Evolutionary conservation across 345 rosid species (phyloP), one percentile per base, ranked within the genome.

Genomic region (Syzygium jambos): DNA sequence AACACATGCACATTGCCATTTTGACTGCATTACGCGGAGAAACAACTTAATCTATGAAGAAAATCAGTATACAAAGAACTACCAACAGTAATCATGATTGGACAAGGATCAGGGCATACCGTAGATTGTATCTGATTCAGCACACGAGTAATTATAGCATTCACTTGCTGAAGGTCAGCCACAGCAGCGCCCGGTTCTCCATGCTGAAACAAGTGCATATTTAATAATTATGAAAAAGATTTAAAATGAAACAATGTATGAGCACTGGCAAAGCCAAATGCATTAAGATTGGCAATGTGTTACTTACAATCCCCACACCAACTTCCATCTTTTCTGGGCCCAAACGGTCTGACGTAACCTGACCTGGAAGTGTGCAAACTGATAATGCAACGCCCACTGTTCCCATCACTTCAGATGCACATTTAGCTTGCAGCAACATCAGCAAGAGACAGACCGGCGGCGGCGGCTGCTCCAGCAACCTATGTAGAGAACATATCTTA

Each of bases 161-260:
- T 98, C 82, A 98, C 97, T 86, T 96, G 95, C 92, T 98, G 98
- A 92, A 98, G 89, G 88, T 98, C 99, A 27, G 92, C 98, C 86
- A 98, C 95, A 90, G 97, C 99, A 88, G 98, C 99, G 86, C 99
- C 99, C 88, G 98, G 91, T 92, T 98, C 99, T 88, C 99, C 99
- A 91, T 96, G 99, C 99, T 97, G 93, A 88, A 90, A 90, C 22
- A 89, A 85, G 89, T 88, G 86, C 21, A 77, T 17, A n/a, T 57
- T 25, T 23, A 57, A 11, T 23, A 57, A 73, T 73, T 73, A 73
- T 34, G 23, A 19, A 73, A 17, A 73, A 34, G 17, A 73, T 34
- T 34, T 17, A 43, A 68, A 86, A 86, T 61, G 8, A 65, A 65
- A 68, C 17, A 68, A 17, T 17, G 78, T 3, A 38, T 49, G 49